These are phyloP conservation scores for Melaleuca quinquenervia DNA, from an alignment of 345 rosid genomes.

Conservation along the genomic window DNA sequence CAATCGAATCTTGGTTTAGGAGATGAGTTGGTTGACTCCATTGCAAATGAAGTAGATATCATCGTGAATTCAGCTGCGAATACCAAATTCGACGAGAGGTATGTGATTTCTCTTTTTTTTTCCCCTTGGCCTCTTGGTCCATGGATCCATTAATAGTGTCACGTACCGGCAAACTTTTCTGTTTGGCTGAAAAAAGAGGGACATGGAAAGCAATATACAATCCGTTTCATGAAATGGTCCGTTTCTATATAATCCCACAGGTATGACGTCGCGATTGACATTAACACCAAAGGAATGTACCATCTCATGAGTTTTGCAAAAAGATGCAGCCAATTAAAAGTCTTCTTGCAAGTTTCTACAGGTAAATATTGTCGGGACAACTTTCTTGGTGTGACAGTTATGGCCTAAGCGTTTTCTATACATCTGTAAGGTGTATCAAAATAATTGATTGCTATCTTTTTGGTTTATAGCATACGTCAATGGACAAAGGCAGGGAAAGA, in stretches of 20 bases:
- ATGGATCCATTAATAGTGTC: neutral
- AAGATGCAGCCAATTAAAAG: slow-evolving; percentile 55
- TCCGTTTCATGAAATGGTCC: neutral
- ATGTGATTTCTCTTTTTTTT: neutral
- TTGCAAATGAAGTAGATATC: slow-evolving; percentile 53
- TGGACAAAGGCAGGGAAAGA: slow-evolving; percentile 87
- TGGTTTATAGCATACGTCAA: slow-evolving; percentile 68
- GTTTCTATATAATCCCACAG: slow-evolving; percentile 18
- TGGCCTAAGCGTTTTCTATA: neutral
- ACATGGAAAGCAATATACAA: neutral
- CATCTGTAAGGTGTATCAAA: neutral
- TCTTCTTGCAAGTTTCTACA: slow-evolving; percentile 77
- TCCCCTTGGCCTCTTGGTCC: neutral
- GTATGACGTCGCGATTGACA: slow-evolving; percentile 65
- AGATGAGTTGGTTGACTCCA: slow-evolving; percentile 41
- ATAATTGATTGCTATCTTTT: neutral
- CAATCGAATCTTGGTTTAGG: slow-evolving; percentile 58
- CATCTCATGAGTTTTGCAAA: slow-evolving; percentile 63
- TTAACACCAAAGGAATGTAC: slow-evolving; percentile 62
- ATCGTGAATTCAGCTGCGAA: slow-evolving; percentile 78
- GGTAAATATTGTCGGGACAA: neutral
- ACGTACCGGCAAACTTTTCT: neutral
- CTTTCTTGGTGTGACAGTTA: neutral
- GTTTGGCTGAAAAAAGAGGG: neutral
- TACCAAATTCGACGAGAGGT: slow-evolving; percentile 49